Conservation (phyloP, 1,284 basidiomycete species). For the Ustilago trichophora region DNA sequence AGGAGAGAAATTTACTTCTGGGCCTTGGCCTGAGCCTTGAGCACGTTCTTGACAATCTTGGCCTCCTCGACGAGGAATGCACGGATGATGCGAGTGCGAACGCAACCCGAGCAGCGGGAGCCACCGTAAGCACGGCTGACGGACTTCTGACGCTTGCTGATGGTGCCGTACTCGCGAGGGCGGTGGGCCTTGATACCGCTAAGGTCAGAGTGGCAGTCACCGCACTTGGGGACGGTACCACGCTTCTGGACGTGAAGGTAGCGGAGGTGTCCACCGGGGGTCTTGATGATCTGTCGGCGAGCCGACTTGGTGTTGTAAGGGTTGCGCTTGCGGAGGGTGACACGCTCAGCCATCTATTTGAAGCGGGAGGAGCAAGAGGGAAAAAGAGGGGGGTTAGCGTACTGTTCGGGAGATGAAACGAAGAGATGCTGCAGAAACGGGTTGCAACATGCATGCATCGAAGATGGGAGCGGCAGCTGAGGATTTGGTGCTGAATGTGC, state of each 20-base stretch:
- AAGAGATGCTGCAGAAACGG: no score
- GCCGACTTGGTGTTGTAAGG: constrained; percentile 99
- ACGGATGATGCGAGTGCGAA: constrained; percentile 77
- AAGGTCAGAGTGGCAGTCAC: constrained; percentile 64
- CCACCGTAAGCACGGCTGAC: constrained; percentile 66
- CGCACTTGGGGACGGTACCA: constrained; percentile 87
- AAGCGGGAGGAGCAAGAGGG: background rate
- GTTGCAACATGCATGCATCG: background rate
- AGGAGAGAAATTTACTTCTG: constrained; percentile 24
- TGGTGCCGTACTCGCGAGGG: constrained; percentile 61
- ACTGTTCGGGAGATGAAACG: background rate
- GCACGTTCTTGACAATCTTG: constrained; percentile 99
- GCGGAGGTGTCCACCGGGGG: constrained; percentile 89
- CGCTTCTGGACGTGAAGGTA: constrained; percentile 91
- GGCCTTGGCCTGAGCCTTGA: constrained; percentile 78
- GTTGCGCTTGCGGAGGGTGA: constrained; percentile 97
- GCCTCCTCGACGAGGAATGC: constrained; percentile 99
- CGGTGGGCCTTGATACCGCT: constrained; percentile 64
- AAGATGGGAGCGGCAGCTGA: no score
- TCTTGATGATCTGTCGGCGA: constrained; percentile 94
- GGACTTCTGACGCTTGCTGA: constrained; percentile 64
- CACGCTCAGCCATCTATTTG: constrained; percentile 90
- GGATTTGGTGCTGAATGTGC: no score
- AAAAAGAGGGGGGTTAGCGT: background rate
- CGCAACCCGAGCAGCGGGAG: constrained; percentile 62